Conservation (phyloP, 805 yeast species). For the Ogataea nitratoaversa region DNA sequence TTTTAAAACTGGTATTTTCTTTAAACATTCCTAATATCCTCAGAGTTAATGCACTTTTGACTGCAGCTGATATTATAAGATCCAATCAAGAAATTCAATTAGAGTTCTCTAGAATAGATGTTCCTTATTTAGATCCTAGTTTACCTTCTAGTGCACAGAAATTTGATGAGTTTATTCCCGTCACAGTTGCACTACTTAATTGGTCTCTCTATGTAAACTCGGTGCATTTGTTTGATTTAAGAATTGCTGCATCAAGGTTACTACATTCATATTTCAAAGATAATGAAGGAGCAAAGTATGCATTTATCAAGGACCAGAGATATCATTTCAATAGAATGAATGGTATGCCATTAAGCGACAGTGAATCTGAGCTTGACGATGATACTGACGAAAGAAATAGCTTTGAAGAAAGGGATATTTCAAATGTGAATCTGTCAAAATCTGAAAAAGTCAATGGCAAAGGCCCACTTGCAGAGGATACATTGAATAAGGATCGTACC, state of each 20-base stretch:
- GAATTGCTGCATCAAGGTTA: constrained; percentile 67
- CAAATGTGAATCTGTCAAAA: not conserved
- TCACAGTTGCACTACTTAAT: constrained; percentile 65
- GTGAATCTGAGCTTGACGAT: constrained; percentile 5
- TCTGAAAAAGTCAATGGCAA: not conserved
- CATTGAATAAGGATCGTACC: too few species aligned
- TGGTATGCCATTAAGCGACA: constrained; percentile 16
- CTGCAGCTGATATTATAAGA: constrained; percentile 73
- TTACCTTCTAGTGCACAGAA: constrained; percentile 29
- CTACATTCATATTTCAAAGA: constrained; percentile 64
- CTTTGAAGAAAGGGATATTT: not conserved
- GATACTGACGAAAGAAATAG: constrained; percentile 2
- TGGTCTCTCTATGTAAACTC: constrained; percentile 83
- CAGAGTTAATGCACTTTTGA: constrained; percentile 63
- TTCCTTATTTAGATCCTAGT: constrained; percentile 81
- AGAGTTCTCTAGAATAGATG: constrained; percentile 77
- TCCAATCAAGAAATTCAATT: constrained; percentile 64
- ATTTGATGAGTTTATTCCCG: constrained; percentile 51
- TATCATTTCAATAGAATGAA: constrained; percentile 33
- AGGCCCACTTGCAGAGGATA: too few species aligned
- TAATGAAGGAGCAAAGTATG: constrained; percentile 55
- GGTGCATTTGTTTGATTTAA: constrained; percentile 76
- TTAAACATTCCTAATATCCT: constrained; percentile 59
- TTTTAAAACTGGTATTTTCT: constrained; percentile 67
- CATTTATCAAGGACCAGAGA: constrained; percentile 68